Conservation (phyloP, 768 basidiomycete species). For the Rhodocollybia butyracea region DNA sequence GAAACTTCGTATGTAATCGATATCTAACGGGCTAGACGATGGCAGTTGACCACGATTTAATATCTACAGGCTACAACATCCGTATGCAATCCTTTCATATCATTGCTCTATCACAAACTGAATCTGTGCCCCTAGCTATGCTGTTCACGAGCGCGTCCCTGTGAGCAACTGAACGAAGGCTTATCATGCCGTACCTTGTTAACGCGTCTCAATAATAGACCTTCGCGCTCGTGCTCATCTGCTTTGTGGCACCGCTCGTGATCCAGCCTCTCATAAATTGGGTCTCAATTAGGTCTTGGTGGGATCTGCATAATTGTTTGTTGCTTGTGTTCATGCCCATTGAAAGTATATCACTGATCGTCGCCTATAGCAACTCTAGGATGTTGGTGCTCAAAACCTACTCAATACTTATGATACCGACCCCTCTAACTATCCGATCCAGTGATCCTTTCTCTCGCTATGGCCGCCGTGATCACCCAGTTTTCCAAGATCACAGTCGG, state of each 20-base stretch:
- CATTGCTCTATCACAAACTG: too few relatives aligned
- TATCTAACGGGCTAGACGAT: too few relatives aligned
- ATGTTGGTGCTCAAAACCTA: constrained; percentile 28
- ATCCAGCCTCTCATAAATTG: constrained; percentile 69
- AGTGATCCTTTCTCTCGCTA: constrained; percentile 69
- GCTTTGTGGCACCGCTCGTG: constrained; percentile 61
- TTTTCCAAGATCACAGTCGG: constrained; percentile 86
- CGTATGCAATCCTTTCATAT: too few relatives aligned
- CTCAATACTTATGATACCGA: neutral
- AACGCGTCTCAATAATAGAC: too few relatives aligned
- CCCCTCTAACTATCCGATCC: neutral
- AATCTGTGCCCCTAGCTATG: too few relatives aligned
- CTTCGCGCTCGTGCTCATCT: constrained; percentile 48
- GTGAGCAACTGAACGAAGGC: too few relatives aligned
- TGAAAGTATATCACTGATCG: neutral
- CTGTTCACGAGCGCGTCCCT: constrained; percentile 75
- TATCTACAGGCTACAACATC: constrained; percentile 33
- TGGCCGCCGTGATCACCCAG: constrained; percentile 83
- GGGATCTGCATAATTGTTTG: constrained; percentile 82
- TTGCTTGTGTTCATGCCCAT: constrained; percentile 14
- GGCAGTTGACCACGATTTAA: too few relatives aligned
- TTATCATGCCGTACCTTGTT: too few relatives aligned
- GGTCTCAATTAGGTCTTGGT: constrained; percentile 74
- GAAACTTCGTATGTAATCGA: constrained; percentile 64
- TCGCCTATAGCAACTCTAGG: constrained; percentile 35